Percentiles rank a stretch among this genome's conserved stretches.
Evolutionary conservation across 108 stramenopile genomes (phyloP).

Genomic region (Pinguiococcus pyrenoidosus): DNA sequence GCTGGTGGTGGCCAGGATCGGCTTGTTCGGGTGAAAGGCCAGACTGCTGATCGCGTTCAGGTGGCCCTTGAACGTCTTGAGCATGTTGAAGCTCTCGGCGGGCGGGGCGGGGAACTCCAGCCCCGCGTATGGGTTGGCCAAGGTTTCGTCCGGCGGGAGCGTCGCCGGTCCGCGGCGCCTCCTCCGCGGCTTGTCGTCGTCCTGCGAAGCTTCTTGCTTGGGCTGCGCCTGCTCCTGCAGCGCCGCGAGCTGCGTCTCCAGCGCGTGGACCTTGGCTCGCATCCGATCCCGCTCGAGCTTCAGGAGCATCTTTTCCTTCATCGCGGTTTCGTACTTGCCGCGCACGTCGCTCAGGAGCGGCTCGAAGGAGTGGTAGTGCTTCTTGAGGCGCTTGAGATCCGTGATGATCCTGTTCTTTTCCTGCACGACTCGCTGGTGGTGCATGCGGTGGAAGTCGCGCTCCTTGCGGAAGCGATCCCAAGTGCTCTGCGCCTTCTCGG

Average conservation of each 20-base stretch:
- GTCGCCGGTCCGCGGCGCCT: slow-evolving; percentile 4
- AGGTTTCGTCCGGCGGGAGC: slow-evolving; percentile 2
- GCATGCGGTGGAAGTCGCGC: slow-evolving; percentile 56
- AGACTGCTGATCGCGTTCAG: slow-evolving; percentile 34
- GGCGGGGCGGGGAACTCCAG: slow-evolving; percentile 26
- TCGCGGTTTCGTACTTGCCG: slow-evolving; percentile 44
- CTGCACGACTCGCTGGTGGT: slow-evolving; percentile 51
- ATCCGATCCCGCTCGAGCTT: slow-evolving; percentile 46
- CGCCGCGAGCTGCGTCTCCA: slow-evolving; percentile 34
- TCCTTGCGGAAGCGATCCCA: slow-evolving; percentile 60
- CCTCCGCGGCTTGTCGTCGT: background rate
- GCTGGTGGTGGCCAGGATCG: slow-evolving; percentile 34
- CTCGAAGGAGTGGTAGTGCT: slow-evolving; percentile 48
- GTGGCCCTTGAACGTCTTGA: slow-evolving; percentile 43
- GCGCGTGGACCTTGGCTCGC: slow-evolving; percentile 24
- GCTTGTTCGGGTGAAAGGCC: slow-evolving; percentile 49
- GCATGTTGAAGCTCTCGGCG: slow-evolving; percentile 24
- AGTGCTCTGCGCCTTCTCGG: slow-evolving; percentile 40
- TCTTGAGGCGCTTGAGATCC: slow-evolving; percentile 40
- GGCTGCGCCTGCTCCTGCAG: slow-evolving; percentile 11
- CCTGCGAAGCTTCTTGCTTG: slow-evolving; percentile 4
- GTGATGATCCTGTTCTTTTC: slow-evolving; percentile 35
- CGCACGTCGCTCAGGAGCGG: slow-evolving; percentile 47
- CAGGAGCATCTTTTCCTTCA: slow-evolving; percentile 60
- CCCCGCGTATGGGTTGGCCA: slow-evolving; percentile 30